Evolutionary conservation across 1,284 basidiomycete genomes (phyloP).

Genomic region (Neotropicomus parvogracilis): DNA sequence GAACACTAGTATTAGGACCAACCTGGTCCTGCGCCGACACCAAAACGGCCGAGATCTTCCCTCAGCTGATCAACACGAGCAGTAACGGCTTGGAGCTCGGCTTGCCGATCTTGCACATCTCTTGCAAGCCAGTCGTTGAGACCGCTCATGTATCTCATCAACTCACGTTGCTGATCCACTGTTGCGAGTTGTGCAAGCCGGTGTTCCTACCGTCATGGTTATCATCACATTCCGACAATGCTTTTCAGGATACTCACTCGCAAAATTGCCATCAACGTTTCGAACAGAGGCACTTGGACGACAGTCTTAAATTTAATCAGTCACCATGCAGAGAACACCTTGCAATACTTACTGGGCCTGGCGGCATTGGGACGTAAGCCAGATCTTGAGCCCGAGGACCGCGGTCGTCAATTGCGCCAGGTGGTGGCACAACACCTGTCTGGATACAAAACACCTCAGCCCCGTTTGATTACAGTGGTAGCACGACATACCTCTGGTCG

Average conservation of each 20-base stretch:
- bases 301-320: constrained; percentile 40
- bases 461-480: neutral
- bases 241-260: constrained; percentile 40
- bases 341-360: constrained; percentile 29
- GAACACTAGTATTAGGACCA: neutral
- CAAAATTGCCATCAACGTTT: constrained; percentile 57
- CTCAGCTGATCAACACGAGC: constrained; percentile 60
- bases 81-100: constrained; percentile 62
- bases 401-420: constrained; percentile 17
- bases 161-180: constrained; percentile 70
- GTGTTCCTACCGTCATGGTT: constrained; percentile 54
- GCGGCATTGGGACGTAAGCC: constrained; percentile 33
- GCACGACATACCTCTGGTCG: constrained; percentile 17
- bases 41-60: constrained; percentile 43
- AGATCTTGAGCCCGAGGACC: constrained; percentile 18
- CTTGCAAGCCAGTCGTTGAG: constrained; percentile 72
- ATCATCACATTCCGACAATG: neutral
- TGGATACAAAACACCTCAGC: constrained; percentile 11
- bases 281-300: constrained; percentile 57
- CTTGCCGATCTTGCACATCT: constrained; percentile 70
- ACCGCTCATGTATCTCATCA: constrained; percentile 69
- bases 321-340: constrained; percentile 4
- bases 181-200: constrained; percentile 67
- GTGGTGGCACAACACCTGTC: constrained; percentile 28
- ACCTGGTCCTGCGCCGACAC: constrained; percentile 25